Base-by-base conservation (phyloP, 2,329 filamentous ascomycete genomes). In the Chalara sp. region DNA sequence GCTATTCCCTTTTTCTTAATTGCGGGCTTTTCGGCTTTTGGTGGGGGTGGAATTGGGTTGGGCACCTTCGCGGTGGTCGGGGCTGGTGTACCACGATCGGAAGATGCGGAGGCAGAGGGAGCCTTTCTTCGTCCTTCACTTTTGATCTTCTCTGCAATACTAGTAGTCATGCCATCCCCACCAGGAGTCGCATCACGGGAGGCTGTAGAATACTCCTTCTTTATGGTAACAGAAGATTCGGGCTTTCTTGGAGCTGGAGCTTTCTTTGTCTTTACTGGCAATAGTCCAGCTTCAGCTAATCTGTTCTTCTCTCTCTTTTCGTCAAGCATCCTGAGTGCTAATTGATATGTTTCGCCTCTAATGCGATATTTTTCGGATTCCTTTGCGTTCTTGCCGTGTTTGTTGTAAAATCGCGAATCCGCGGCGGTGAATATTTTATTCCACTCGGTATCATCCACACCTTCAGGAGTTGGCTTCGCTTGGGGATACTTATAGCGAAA, bases 401-500 rank as follows among this genome's bases (percentile, higher is more conserved):
- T 55, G 32, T 65, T 64, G 48, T 66, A 66, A 32, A 63, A 59
- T 6, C 59, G 51, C 10, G 61, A 64, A 46, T 66, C 64, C 29
- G 64, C 63, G 11, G 60, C 61, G 5, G 59, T 65, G 35, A 60
- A 66, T 4, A 59, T 54, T 43, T 63, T 62, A 41, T 65, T 64
- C 64, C 64, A 66, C 10, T 57, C 53, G 6, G 50, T 46, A 45
- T 64, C 61, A 29, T 61, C 57, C 32, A 63, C 58, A n/a, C 59
- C 62, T 13, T 51, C 51, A 5, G 64, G 64, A 28, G 61, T 63
- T 6, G 64, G 63, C 8, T 48, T 49, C 4, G 64, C 62, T 44
- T 66, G 54, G 5, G 58, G 58, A 46, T 66, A 65, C 47, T 66
- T 64, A 56, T 62, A 66, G 46, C 61, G 64, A 46, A 62, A 64